Evolutionary conservation across 768 basidiomycete species (phyloP).

Genomic region (Suillus paluster): DNA sequence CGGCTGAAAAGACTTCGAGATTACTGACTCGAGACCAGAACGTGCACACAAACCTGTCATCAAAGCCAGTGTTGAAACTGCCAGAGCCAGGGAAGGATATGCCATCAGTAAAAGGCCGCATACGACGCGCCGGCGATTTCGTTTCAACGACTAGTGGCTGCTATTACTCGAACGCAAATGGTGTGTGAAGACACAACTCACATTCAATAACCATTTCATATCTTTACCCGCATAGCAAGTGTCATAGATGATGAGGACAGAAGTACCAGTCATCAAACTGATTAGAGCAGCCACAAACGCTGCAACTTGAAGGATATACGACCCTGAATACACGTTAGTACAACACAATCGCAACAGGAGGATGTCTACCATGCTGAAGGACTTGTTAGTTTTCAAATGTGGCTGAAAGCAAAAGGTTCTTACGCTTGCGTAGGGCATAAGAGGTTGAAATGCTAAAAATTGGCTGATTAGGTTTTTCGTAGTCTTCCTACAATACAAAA

Average conservation of each 20-base stretch:
- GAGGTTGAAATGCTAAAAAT: neutral
- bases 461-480: neutral
- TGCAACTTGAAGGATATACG: constrained; percentile 2
- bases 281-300: neutral
- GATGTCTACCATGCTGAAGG: neutral
- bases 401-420: neutral
- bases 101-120: neutral
- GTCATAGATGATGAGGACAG: constrained; percentile 1
- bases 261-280: constrained; percentile 1
- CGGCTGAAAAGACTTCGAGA: neutral
- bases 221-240: neutral
- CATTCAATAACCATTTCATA: neutral
- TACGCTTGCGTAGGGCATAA: constrained; percentile 1
- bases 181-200: neutral
- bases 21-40: neutral
- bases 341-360: neutral
- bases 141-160: neutral
- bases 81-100: neutral
- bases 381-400: neutral
- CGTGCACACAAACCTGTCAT: neutral
- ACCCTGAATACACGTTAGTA: neutral
- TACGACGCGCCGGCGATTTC: neutral
- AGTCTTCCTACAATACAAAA: neutral
- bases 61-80: neutral
- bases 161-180: neutral